Evolutionary conservation across 2,329 filamentous ascomycete species (phyloP), one percentile per base, ranked within the genome.

Genomic region (Colletotrichum orchidophilum): DNA sequence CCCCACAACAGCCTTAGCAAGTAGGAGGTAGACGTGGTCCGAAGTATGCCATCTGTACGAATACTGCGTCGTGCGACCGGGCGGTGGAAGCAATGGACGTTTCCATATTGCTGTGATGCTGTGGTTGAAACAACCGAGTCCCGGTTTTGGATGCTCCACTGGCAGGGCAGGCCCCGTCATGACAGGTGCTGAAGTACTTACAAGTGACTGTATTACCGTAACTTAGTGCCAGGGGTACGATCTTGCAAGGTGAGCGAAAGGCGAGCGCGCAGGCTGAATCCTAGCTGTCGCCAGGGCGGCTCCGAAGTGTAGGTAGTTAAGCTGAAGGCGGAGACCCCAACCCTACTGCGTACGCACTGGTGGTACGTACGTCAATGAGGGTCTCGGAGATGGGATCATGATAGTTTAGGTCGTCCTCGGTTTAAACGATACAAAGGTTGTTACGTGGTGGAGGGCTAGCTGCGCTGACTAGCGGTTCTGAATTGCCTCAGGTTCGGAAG

Each of bases 71-170:
- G 64, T 26, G 63, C 53, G 58, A 60, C 64, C 68, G 58, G 64
- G 64, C 64, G 64, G 69, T 71, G 69, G 39, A 68, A 59, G 69
- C 64, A 27, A 52, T 54, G 63, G 52, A 50, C 58, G 63, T 71
- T 68, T 67, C 68, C 55, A 53, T 31, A 31, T 46, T 35, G 53
- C 24, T 31, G 26, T 63, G 52, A 50, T 67, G 57, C 64, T 35
- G 18, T 13, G 39, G 57, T 71, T 68, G 63, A 71, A 71, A 71
- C 68, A 68, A 55, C 63, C 63, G 52, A 67, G 57, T 71, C 63
- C 68, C 68, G 57, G 68, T 67, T 68, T 52, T 61, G 57, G 27
- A 26, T 62, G 68, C 29, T 62, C 63, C 57, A 26, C 68, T 54
- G 57, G 42, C 67, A 70, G 63, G 63, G 63, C 63, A 62, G 39